phyloP scores from a whole-genome alignment of 164 flowering plant genomes.

The Paratinospora sagittata region DNA sequence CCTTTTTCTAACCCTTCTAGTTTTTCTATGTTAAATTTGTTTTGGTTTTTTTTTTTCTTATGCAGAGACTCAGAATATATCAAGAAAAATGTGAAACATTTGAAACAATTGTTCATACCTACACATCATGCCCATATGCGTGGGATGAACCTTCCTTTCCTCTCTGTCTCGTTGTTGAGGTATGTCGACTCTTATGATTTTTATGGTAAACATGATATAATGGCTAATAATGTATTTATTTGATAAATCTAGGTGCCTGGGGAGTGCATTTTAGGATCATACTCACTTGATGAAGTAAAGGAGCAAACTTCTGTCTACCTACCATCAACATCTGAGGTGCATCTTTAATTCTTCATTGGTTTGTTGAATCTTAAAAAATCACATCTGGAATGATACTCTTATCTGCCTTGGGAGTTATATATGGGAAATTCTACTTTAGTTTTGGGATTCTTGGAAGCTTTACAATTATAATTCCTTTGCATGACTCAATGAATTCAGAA shows the following conservation, averaged over 20 bases:
- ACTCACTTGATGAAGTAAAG: constrained; percentile 66
- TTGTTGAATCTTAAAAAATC: not conserved
- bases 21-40: not conserved
- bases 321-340: constrained; percentile 67
- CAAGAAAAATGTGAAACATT: constrained; percentile 86
- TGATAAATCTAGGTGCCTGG: constrained; percentile 65
- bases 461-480: too few species aligned
- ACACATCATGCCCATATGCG: constrained; percentile 79
- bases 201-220: not conserved
- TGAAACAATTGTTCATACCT: constrained; percentile 69
- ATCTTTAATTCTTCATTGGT: not conserved
- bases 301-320: constrained; percentile 50
- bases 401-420: not conserved
- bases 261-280: constrained; percentile 73
- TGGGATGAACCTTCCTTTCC: constrained; percentile 99
- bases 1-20: not conserved
- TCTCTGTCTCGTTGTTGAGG: constrained; percentile 91
- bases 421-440: too few species aligned
- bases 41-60: constrained; percentile 11
- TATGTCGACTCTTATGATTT: constrained; percentile 18
- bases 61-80: constrained; percentile 72
- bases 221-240: constrained; percentile 10
- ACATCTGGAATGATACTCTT: too few species aligned
- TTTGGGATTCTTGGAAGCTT: too few species aligned
- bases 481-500: too few species aligned